Conservation (phyloP, 352 stramenopile species). For the Phytophthora quininea region DNA sequence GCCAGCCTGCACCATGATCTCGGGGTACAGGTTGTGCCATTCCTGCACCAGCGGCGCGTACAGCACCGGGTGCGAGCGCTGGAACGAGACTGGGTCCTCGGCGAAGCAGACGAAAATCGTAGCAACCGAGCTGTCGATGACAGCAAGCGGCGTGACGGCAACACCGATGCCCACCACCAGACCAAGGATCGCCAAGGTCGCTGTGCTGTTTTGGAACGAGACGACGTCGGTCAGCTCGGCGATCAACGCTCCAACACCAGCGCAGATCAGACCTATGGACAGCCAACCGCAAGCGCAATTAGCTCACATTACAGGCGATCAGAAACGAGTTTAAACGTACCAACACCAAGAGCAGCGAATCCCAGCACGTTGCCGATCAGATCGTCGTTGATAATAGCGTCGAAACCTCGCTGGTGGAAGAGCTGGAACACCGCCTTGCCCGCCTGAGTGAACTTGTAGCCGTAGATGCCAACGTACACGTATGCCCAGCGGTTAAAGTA, state of each 20-base stretch:
- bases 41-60: slow-evolving; percentile 85
- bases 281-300: background rate
- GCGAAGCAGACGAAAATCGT: slow-evolving; percentile 98
- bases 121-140: slow-evolving; percentile 94
- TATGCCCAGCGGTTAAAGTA: slow-evolving; percentile 96
- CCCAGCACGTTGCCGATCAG: slow-evolving; percentile 92
- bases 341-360: slow-evolving; percentile 91
- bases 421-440: slow-evolving; percentile 93
- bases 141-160: slow-evolving; percentile 88
- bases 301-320: no score
- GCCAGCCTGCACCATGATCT: slow-evolving; percentile 88
- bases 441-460: slow-evolving; percentile 94
- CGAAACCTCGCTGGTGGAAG: slow-evolving; percentile 94
- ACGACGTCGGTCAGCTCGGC: slow-evolving; percentile 58
- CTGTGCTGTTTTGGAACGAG: slow-evolving; percentile 72
- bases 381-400: slow-evolving; percentile 96
- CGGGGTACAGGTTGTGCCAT: slow-evolving; percentile 90
- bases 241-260: slow-evolving; percentile 57
- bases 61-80: slow-evolving; percentile 77
- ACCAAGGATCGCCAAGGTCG: slow-evolving; percentile 80
- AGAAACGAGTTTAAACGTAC: slow-evolving; percentile 29
- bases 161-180: slow-evolving; percentile 91
- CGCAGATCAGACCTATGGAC: slow-evolving; percentile 71
- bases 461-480: slow-evolving; percentile 94
- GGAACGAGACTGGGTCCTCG: slow-evolving; percentile 87